Evolutionary conservation across 768 basidiomycete species (phyloP).

Genomic region (Pisolithus microcarpus): DNA sequence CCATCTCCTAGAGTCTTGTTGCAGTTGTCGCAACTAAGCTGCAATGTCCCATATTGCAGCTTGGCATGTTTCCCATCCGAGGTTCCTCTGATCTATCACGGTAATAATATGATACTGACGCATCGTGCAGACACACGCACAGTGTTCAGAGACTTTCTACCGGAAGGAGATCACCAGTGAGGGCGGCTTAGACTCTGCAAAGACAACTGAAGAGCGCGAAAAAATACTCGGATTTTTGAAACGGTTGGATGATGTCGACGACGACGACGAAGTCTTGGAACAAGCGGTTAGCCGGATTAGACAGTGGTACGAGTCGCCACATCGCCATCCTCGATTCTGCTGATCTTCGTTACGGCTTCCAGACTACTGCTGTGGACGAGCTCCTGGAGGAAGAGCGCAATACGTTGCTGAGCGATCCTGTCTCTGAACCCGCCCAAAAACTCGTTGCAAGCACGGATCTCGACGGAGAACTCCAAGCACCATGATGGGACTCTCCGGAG

Average conservation of each 20-base stretch:
- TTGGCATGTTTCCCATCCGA: conserved; percentile 70
- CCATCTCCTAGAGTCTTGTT: too few species aligned
- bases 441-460: conserved; percentile 55
- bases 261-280: conserved; percentile 39
- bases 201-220: conserved; percentile 47
- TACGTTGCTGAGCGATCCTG: conserved; percentile 52
- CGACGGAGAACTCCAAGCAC: conserved; percentile 39
- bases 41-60: conserved; percentile 72
- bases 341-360: background rate
- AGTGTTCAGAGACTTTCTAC: conserved; percentile 81
- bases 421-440: conserved; percentile 50
- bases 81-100: conserved; percentile 32
- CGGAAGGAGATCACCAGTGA: conserved; percentile 63
- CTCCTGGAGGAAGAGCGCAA: conserved; percentile 59
- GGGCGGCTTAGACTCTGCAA: conserved; percentile 46
- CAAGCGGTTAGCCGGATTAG: conserved; percentile 44
- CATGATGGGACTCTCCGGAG: conserved; percentile 66
- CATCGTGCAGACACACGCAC: conserved; percentile 44
- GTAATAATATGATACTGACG: background rate
- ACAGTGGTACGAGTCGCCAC: conserved; percentile 46
- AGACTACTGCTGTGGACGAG: conserved; percentile 52
- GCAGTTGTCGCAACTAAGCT: conserved; percentile 78
- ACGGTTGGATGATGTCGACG: conserved; percentile 55
- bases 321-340: background rate
- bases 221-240: conserved; percentile 67